Evolutionary conservation across 108 stramenopile species (phyloP).

Genomic region (Mediolabrus comicus): DNA sequence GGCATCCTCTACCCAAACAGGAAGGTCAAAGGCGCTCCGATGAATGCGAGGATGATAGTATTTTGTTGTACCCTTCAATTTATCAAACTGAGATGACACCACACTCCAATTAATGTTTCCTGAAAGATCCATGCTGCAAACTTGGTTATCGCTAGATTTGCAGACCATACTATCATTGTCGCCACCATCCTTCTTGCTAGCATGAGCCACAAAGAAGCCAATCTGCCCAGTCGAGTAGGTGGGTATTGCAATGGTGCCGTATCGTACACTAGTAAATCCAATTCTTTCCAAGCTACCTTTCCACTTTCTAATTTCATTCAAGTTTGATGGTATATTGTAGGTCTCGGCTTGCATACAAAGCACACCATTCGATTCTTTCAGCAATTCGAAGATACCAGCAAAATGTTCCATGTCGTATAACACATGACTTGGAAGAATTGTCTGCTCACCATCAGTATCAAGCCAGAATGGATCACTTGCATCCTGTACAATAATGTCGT

Average conservation of each 20-base stretch:
- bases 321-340: slow-evolving; percentile 72
- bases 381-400: slow-evolving; percentile 45
- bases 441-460: slow-evolving; percentile 49
- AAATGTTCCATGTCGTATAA: slow-evolving; percentile 68
- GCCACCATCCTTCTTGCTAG: background rate
- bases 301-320: slow-evolving; percentile 65
- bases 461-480: slow-evolving; percentile 71
- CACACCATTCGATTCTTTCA: slow-evolving; percentile 55
- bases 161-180: slow-evolving; percentile 35
- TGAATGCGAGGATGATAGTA: slow-evolving; percentile 84
- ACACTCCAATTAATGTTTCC: slow-evolving; percentile 2
- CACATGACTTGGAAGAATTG: slow-evolving; percentile 59
- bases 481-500: slow-evolving; percentile 86
- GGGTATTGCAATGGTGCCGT: slow-evolving; percentile 65
- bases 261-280: slow-evolving; percentile 62
- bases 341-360: slow-evolving; percentile 75
- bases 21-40: slow-evolving; percentile 68
- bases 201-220: slow-evolving; percentile 71
- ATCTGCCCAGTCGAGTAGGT: slow-evolving; percentile 84
- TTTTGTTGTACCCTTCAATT: slow-evolving; percentile 43
- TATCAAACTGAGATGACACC: slow-evolving; percentile 43
- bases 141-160: background rate
- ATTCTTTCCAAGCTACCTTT: slow-evolving; percentile 43
- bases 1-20: slow-evolving; percentile 68
- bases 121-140: slow-evolving; percentile 14